These are phyloP conservation scores for Sporothrix variecibatus DNA, from an alignment of 2,329 filamentous ascomycete genomes.

Conservation along the genomic window DNA sequence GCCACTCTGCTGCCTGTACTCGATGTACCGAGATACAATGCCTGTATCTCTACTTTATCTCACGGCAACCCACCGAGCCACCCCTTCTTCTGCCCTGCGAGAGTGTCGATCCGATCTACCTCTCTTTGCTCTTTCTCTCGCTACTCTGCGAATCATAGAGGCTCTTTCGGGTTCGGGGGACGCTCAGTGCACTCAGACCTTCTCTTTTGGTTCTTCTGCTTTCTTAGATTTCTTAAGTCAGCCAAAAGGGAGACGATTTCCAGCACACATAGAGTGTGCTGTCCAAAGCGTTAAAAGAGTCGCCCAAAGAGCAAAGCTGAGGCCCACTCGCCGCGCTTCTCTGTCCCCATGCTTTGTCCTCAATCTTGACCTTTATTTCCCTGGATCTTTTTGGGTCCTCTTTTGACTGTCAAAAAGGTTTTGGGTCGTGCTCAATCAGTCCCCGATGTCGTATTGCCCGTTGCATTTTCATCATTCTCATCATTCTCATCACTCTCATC, in stretches of 20 bases:
- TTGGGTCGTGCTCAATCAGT: not conserved
- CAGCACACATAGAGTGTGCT: not conserved
- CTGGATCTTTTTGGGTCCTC: not conserved
- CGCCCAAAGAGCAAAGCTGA: not conserved
- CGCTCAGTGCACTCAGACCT: not conserved
- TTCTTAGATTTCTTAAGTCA: not conserved
- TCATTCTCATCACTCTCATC: not conserved
- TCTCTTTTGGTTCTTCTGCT: not conserved
- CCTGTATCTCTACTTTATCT: not conserved
- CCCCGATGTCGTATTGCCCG: not conserved
- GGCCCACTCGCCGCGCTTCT: not conserved
- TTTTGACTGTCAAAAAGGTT: not conserved
- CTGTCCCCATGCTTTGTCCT: not conserved
- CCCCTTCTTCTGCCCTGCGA: not conserved
- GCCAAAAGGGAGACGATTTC: not conserved
- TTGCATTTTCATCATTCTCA: not conserved
- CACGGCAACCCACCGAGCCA: not conserved
- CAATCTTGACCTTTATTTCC: not conserved
- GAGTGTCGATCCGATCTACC: not conserved
- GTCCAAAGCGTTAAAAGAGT: not conserved
- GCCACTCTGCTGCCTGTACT: not conserved
- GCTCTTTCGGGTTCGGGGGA: not conserved
- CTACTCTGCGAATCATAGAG: not conserved
- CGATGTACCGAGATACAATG: not conserved
- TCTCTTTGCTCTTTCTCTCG: not conserved